Evolutionary conservation across 108 stramenopile genomes (phyloP).

Genomic region (Conticribra guillardii): DNA sequence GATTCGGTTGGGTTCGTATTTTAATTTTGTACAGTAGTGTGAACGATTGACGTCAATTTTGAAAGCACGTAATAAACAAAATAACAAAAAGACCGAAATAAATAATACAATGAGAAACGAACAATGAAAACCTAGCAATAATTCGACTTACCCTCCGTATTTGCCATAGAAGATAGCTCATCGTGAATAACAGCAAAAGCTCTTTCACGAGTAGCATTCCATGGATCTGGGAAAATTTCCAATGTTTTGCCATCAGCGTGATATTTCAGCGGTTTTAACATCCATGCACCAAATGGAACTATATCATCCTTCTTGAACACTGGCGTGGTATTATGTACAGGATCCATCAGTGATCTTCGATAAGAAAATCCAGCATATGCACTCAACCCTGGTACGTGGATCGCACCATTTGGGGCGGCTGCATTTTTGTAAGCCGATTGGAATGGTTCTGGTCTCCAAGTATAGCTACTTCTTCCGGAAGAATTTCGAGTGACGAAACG

Average conservation of each 20-base stretch:
- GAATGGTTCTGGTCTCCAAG: conserved; percentile 58
- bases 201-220: conserved; percentile 76
- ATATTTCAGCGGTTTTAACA: conserved; percentile 66
- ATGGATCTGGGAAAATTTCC: conserved; percentile 79
- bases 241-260: conserved; percentile 12
- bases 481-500: conserved; percentile 47
- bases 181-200: conserved; percentile 64
- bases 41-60: no score
- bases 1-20: no score
- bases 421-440: conserved; percentile 41
- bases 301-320: conserved; percentile 74
- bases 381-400: conserved; percentile 76
- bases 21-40: no score
- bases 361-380: conserved; percentile 81
- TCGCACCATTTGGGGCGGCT: conserved; percentile 33
- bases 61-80: no score
- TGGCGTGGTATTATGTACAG: conserved; percentile 76
- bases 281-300: conserved; percentile 77
- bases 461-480: background rate
- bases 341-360: conserved; percentile 76
- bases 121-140: no score
- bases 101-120: no score
- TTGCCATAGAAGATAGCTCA: conserved; percentile 62
- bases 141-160: no score
- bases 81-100: no score